These are phyloP conservation scores for Digitaria exilis DNA, from an alignment of 202 grass and related monocot genomes.

Conservation along the genomic window DNA sequence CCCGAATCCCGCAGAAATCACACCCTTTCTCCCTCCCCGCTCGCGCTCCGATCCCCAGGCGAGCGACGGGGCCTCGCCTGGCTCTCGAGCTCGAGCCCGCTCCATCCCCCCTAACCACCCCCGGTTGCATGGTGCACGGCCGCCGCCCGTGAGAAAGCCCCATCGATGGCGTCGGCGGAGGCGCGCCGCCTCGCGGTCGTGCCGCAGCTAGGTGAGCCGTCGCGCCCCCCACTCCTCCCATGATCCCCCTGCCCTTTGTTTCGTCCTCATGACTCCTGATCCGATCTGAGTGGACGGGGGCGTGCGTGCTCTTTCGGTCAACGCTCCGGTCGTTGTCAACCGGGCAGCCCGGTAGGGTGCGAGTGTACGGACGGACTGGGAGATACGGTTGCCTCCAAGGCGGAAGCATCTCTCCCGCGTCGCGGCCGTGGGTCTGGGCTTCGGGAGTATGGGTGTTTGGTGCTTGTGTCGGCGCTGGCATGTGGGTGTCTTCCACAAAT, in stretches of 20 bases:
- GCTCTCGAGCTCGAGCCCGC: not conserved
- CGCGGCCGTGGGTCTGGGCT: not conserved
- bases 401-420: not conserved
- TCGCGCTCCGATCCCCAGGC: conserved; percentile 28
- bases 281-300: conserved; percentile 23
- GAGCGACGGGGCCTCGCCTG: not conserved
- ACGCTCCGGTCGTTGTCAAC: conserved; percentile 33
- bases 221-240: not conserved
- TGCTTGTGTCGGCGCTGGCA: not conserved
- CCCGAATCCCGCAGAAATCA: not conserved
- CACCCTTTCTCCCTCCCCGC: not conserved
- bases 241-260: not conserved
- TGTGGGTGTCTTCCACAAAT: not conserved
- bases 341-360: not conserved
- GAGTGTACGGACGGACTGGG: not conserved
- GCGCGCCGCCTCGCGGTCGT: conserved; percentile 40
- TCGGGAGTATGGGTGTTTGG: not conserved
- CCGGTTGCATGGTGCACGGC: conserved; percentile 9
- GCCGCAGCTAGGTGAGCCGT: conserved; percentile 50
- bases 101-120: not conserved
- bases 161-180: conserved; percentile 26
- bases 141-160: not conserved
- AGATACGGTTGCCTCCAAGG: not conserved
- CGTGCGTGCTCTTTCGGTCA: not conserved
- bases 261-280: not conserved